Conservation (phyloP, 441 rosid species). For the Euphorbia schlechtendalii region DNA sequence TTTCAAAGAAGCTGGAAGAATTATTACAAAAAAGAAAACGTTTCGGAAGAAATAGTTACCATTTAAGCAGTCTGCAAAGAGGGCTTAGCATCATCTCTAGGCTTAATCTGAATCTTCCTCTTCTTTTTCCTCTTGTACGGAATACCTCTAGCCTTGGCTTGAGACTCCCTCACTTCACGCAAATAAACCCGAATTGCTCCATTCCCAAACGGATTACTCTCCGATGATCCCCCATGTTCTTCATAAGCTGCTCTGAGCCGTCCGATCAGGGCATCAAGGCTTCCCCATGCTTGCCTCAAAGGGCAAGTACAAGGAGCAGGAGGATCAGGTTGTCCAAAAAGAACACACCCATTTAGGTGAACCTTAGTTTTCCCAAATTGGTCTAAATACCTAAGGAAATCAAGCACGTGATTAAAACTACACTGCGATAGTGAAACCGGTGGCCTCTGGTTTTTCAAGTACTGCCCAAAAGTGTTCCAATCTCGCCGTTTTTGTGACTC, state of each 20-base stretch:
- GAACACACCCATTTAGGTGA: slow-evolving; percentile 63
- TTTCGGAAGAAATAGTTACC: slow-evolving; percentile 25
- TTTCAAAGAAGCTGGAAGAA: too few relatives aligned
- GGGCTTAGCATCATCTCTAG: slow-evolving; percentile 38
- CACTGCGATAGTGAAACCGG: slow-evolving; percentile 68
- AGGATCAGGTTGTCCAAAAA: slow-evolving; percentile 78
- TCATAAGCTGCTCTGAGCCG: slow-evolving; percentile 89
- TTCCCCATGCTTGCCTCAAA: slow-evolving; percentile 88
- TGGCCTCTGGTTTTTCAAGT: slow-evolving; percentile 72
- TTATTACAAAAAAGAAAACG: too few relatives aligned
- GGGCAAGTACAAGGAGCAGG: slow-evolving; percentile 81
- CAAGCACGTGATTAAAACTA: slow-evolving; percentile 63
- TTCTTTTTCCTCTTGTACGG: slow-evolving; percentile 86
- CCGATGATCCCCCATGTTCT: slow-evolving; percentile 76
- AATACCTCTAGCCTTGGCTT: slow-evolving; percentile 80
- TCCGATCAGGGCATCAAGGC: too few relatives aligned
- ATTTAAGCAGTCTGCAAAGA: slow-evolving; percentile 20
- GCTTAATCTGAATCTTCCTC: slow-evolving; percentile 47
- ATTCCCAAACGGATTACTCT: slow-evolving; percentile 73
- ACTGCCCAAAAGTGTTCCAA: slow-evolving; percentile 89
- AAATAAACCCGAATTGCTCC: slow-evolving; percentile 67
- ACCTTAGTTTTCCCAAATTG: slow-evolving; percentile 88
- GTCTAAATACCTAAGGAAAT: slow-evolving; percentile 70
- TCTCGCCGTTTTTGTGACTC: slow-evolving; percentile 81
- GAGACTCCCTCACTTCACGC: slow-evolving; percentile 75